These are phyloP conservation scores for Annulohypoxylon bovei DNA, from an alignment of 495 filamentous ascomycete species.

Conservation along the genomic window DNA sequence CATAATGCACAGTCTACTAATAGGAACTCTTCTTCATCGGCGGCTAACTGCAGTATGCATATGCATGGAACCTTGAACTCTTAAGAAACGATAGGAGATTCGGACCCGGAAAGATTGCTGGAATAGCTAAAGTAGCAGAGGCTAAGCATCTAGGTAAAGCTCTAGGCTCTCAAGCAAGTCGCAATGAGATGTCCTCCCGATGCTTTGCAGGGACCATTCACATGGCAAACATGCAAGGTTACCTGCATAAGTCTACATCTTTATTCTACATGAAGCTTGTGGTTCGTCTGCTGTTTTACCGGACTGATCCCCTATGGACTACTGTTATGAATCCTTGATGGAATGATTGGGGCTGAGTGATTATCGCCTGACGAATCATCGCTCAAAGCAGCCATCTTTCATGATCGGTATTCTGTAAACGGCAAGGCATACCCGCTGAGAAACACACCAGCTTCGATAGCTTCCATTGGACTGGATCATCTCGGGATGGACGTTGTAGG, in stretches of 20 bases:
- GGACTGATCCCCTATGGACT: slow-evolving; percentile 23
- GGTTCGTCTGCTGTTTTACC: slow-evolving; percentile 41
- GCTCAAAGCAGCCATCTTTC: slow-evolving; percentile 37
- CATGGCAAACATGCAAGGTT: slow-evolving; percentile 43
- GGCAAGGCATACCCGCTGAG: slow-evolving; percentile 56
- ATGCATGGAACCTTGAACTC: slow-evolving; percentile 38
- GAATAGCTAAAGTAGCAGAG: not conserved
- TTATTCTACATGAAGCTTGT: slow-evolving; percentile 36
- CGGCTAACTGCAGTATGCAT: slow-evolving; percentile 43
- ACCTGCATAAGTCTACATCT: slow-evolving; percentile 40
- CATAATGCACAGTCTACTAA: slow-evolving; percentile 20
- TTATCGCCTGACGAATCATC: slow-evolving; percentile 48
- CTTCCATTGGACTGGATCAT: slow-evolving; percentile 30
- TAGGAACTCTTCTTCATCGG: slow-evolving; percentile 31
- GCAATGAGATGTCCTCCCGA: slow-evolving; percentile 10
- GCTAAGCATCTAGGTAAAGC: slow-evolving; percentile 12
- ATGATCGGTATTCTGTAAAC: slow-evolving; percentile 45
- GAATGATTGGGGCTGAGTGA: slow-evolving; percentile 42
- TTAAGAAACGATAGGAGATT: slow-evolving; percentile 23
- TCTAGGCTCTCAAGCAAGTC: slow-evolving; percentile 27
- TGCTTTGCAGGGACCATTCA: slow-evolving; percentile 37
- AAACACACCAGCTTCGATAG: slow-evolving; percentile 34
- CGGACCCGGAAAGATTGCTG: slow-evolving; percentile 5
- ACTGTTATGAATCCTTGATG: slow-evolving; percentile 21
- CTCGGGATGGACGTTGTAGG: slow-evolving; percentile 21